These are phyloP conservation scores for Beauveria sp. DNA, from an alignment of 2,329 filamentous ascomycete species.

Conservation along the genomic window DNA sequence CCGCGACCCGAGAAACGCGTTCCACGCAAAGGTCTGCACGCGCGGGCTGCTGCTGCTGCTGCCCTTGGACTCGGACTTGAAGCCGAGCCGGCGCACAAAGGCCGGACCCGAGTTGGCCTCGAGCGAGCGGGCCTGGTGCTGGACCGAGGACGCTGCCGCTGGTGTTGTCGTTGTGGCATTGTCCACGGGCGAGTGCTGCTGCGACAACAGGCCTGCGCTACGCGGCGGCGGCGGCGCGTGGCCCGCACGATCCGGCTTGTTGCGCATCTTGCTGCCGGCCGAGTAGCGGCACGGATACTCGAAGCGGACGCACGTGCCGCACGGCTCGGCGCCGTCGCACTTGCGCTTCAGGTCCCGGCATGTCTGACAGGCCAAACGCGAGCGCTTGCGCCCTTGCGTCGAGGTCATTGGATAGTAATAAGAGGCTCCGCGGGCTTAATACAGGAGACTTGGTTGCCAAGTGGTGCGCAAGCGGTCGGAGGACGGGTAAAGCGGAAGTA, in stretches of 20 bases:
- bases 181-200: constrained; percentile 8
- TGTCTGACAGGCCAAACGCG: constrained; percentile 39
- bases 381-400: constrained; percentile 25
- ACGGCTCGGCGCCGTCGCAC: constrained; percentile 46
- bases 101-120: constrained; percentile 52
- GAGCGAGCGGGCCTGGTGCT: constrained; percentile 27
- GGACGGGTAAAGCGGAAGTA: constrained; percentile 8
- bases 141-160: constrained; percentile 20
- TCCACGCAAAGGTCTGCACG: constrained; percentile 51
- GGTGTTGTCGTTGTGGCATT: constrained; percentile 14
- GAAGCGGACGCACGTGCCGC: constrained; percentile 44
- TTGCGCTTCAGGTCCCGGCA: constrained; percentile 50
- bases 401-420: not conserved
- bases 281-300: constrained; percentile 46
- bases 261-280: constrained; percentile 14
- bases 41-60: constrained; percentile 30
- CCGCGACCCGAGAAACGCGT: constrained; percentile 28
- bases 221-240: not conserved
- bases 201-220: not conserved
- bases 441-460: no score
- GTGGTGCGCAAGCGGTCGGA: not conserved
- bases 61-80: constrained; percentile 44
- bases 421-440: not conserved
- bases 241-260: constrained; percentile 5
- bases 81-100: constrained; percentile 44